phyloP scores from a whole-genome alignment of 345 rosid species.

The Linum lewisii region DNA sequence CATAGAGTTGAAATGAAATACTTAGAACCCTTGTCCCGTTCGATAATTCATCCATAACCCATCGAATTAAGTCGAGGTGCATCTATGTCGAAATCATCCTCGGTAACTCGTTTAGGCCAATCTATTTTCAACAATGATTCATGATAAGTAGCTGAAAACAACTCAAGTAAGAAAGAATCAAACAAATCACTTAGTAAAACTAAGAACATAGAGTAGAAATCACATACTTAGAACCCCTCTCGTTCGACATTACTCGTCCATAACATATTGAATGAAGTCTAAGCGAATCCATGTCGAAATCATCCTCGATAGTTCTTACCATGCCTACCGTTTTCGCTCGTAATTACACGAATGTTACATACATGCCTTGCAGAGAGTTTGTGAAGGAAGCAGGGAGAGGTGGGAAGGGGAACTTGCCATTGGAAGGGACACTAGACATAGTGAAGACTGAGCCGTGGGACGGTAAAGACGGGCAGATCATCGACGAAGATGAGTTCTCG shows the following conservation, averaged over 20 bases:
- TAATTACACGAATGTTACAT: too few species aligned
- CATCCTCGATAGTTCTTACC: too few species aligned
- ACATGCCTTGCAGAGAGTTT: conserved; percentile 47
- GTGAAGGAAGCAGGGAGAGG: conserved; percentile 85
- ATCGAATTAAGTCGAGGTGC: neutral
- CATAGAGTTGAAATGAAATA: too few species aligned
- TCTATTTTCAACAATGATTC: too few species aligned
- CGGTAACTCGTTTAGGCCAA: too few species aligned
- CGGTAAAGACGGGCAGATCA: conserved; percentile 72
- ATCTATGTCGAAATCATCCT: too few species aligned
- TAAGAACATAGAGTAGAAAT: too few species aligned
- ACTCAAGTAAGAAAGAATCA: neutral
- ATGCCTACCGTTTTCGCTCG: too few species aligned
- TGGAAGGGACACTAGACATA: conserved; percentile 46
- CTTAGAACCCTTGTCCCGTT: neutral
- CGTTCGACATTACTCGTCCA: conserved; percentile 6
- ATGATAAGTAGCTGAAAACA: neutral
- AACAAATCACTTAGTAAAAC: too few species aligned
- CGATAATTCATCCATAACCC: neutral
- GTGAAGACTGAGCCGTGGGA: conserved; percentile 78
- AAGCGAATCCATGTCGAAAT: too few species aligned
- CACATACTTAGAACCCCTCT: neutral
- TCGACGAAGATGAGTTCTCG: conserved; percentile 88
- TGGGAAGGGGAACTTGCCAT: conserved; percentile 90
- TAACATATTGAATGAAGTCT: neutral